Evolutionary conservation across 345 rosid genomes (phyloP), one percentile per base, ranked within the genome.

Genomic region (Murraya paniculata): DNA sequence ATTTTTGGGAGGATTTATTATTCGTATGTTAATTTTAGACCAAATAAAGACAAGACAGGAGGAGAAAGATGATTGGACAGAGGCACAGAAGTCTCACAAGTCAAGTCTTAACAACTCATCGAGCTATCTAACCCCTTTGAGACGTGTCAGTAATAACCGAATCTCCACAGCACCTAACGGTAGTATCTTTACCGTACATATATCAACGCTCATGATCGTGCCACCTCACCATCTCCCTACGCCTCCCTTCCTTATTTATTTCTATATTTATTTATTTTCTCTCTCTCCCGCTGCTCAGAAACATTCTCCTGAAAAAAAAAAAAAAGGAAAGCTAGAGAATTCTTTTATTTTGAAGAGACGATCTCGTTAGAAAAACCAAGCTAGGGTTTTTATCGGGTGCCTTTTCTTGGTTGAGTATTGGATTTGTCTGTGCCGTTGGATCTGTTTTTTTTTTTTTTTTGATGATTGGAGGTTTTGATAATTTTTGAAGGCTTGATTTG

Each of bases 401-500:
- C 74, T 48, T 79, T 45, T 72, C 74, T 82, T 70, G 62, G 22
- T 57, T 41, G 25, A 11, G 5, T 22, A n/a, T 62, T 13, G 60
- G 53, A 28, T 8, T 38, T 9, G n/a, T 59, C 65, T 14, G 16
- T 21, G 70, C 62, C 3, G 74, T 67, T 28, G 68, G 79, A 84
- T 86, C 85, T 73, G 74, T 73, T 77, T 75, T 66, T 70, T 21
- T 85, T 76, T 65, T 67, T 13, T 85, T 76, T 62, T 73, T 64
- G 38, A 64, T 86, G 82, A 73, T 81, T 69, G 68, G 58, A 21
- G 70, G 33, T 28, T 71, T 77, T 30, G 16, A 45, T 27, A 39
- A 10, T 7, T 73, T 39, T 28, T 62, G 41, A 53, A 45, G 16
- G 77, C 53, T 60, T 28, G 33, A 64, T 50, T 78, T 59, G 66